Conservation (phyloP, 2,329 filamentous ascomycete genomes). For the Botryotinia narcissicola region DNA sequence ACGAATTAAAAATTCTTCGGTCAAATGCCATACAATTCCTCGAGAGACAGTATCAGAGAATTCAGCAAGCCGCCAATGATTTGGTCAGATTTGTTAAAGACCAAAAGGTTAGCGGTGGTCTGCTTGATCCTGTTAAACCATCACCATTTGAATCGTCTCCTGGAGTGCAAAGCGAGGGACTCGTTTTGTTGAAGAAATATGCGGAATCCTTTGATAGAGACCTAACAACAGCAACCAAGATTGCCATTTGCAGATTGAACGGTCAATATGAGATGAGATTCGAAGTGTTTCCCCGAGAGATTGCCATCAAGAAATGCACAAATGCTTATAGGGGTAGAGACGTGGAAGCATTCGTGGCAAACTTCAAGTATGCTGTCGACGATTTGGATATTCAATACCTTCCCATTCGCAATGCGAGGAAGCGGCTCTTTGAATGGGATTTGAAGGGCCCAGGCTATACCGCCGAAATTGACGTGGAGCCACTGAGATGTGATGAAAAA, state of each 20-base stretch:
- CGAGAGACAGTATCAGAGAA: background rate
- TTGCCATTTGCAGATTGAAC: background rate
- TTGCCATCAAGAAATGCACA: background rate
- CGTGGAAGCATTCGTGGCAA: background rate
- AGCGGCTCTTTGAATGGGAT: background rate
- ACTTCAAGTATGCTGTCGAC: background rate
- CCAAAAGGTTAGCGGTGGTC: background rate
- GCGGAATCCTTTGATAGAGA: background rate
- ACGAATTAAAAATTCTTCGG: background rate
- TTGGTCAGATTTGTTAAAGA: background rate
- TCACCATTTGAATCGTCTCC: background rate
- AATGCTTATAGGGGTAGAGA: background rate
- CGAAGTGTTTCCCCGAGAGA: background rate
- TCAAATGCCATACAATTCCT: background rate
- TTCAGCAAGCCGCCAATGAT: background rate
- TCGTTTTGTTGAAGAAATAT: background rate
- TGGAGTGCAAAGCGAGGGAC: background rate
- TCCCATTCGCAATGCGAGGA: background rate
- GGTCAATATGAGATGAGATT: background rate
- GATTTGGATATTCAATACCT: background rate
- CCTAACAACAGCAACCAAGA: background rate
- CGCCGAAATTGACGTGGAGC: background rate
- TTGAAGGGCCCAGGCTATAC: background rate
- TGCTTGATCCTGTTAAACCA: background rate
- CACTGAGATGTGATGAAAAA: background rate